phyloP scores from a whole-genome alignment of 768 basidiomycete genomes.

The Botryobasidium botryosum region DNA sequence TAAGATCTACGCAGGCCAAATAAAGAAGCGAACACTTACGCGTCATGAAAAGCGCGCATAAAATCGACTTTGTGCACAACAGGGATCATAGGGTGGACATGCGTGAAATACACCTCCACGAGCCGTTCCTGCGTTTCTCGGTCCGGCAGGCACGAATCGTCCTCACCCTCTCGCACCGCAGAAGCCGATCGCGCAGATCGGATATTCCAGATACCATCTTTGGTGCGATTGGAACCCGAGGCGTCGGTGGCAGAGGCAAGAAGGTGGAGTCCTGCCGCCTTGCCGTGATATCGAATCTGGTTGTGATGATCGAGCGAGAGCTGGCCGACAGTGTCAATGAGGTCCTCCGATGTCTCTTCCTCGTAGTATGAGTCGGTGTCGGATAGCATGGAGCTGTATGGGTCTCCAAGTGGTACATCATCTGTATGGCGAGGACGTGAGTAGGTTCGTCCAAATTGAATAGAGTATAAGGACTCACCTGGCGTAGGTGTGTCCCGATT shows the following conservation, averaged over 20 bases:
- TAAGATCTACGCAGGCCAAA: not conserved
- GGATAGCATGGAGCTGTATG: no score
- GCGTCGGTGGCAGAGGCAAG: slow-evolving; percentile 18
- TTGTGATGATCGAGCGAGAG: slow-evolving; percentile 75
- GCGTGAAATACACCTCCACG: slow-evolving; percentile 59
- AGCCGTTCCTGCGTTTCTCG: slow-evolving; percentile 45
- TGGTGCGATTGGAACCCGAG: slow-evolving; percentile 34
- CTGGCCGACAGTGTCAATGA: slow-evolving; percentile 65
- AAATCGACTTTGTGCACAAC: slow-evolving; percentile 58
- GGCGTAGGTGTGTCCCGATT: no score
- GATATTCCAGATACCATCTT: slow-evolving; percentile 57
- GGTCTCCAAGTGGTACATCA: no score
- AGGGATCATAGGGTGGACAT: slow-evolving; percentile 67
- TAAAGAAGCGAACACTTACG: not conserved
- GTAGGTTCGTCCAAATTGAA: no score
- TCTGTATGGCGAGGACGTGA: no score
- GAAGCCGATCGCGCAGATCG: no score
- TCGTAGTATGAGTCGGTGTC: slow-evolving; percentile 31
- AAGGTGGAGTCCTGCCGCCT: slow-evolving; percentile 65
- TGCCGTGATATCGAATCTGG: slow-evolving; percentile 75
- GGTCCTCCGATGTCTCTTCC: slow-evolving; percentile 18
- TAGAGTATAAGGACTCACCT: no score
- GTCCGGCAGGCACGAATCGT: slow-evolving; percentile 35
- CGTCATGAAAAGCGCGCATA: slow-evolving; percentile 32
- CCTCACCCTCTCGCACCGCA: no score